phyloP scores from a whole-genome alignment of 345 rosid species.

The Salix caprea region DNA sequence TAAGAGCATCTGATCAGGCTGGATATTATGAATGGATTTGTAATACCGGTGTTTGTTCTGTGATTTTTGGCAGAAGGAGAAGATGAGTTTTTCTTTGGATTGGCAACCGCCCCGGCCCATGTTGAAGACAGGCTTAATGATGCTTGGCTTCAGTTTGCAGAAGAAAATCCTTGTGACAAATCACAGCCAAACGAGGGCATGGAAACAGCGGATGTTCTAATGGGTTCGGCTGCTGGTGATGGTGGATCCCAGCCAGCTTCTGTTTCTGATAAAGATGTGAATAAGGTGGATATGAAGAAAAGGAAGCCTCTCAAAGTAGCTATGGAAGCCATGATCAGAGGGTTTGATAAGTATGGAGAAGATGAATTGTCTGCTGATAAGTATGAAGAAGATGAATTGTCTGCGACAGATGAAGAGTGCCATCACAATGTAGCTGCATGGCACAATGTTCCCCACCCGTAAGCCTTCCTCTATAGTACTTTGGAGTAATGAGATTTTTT shows the following conservation, averaged over 20 bases:
- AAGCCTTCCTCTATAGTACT: slow-evolving; percentile 31
- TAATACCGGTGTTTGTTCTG: background rate
- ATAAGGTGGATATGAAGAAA: slow-evolving; percentile 21
- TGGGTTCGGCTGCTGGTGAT: slow-evolving; percentile 47
- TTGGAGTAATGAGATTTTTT: slow-evolving; percentile 7
- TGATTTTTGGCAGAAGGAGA: slow-evolving; percentile 35
- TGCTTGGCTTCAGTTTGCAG: slow-evolving; percentile 93
- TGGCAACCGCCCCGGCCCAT: slow-evolving; percentile 97
- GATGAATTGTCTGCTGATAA: slow-evolving; percentile 25
- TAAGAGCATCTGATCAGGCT: background rate
- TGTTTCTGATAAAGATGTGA: slow-evolving; percentile 14
- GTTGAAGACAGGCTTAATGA: slow-evolving; percentile 85
- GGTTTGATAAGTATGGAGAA: slow-evolving; percentile 50
- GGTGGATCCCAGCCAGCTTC: slow-evolving; percentile 51
- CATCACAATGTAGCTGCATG: slow-evolving; percentile 88
- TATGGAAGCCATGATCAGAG: slow-evolving; percentile 91
- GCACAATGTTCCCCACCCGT: slow-evolving; percentile 90
- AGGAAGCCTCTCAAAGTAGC: slow-evolving; percentile 58
- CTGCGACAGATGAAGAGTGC: slow-evolving; percentile 27
- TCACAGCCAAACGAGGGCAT: slow-evolving; percentile 29
- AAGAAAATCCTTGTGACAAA: slow-evolving; percentile 42
- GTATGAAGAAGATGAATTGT: slow-evolving; percentile 28
- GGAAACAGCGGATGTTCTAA: slow-evolving; percentile 41
- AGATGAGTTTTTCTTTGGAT: slow-evolving; percentile 77
- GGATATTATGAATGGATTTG: background rate